Evolutionary conservation across 208 protist species (phyloP), one percentile per base, ranked within the genome.

Genomic region (Strigomonas galati): DNA sequence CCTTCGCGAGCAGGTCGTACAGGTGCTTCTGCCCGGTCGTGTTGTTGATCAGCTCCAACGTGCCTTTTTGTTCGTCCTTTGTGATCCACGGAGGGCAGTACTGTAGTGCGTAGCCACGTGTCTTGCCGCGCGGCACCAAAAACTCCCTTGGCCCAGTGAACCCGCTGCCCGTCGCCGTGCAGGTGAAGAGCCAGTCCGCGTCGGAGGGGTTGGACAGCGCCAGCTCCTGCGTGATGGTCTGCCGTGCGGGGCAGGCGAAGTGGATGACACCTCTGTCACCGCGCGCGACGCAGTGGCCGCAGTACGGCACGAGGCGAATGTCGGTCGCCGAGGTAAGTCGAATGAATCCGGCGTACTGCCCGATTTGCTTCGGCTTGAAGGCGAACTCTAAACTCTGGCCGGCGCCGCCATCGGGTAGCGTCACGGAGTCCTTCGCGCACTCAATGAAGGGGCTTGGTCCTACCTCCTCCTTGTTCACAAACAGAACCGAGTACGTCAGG

Each of bases 211-310:
- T 97, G 64, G 71, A 66, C 32, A 98, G 74, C 21, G 87, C 83
- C 54, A 98, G 84, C 21, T 97, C 82, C 70, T 98, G 96, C 26
- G 71, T 69, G 65, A 98, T 93, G 55, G 43, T 72, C 69, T 97
- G 86, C 5, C 96, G 79, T 5, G 93, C 93, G 19, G 92, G 80
- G 61, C 89, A 93, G 35, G 58, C 48, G 73, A 98, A 97, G 32
- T 91, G 88, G 53, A 98, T 69, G 56, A 80, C 71, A n/a, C 80
- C 73, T 46, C 74, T 70, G 55, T 91, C 82, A 9, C 91, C 89
- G 10, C 72, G 75, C 26, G 91, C 79, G 28, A 92, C 80, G 67
- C 85, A 91, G 57, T 86, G 87, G 17, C 93, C 94, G 7, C 65
- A 66, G 27, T 98, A n/a, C 1, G 77, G 80, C 52, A 96, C 72